Conservation (phyloP, 2,329 filamentous ascomycete species). For the Pseudocercospora fuligena region DNA sequence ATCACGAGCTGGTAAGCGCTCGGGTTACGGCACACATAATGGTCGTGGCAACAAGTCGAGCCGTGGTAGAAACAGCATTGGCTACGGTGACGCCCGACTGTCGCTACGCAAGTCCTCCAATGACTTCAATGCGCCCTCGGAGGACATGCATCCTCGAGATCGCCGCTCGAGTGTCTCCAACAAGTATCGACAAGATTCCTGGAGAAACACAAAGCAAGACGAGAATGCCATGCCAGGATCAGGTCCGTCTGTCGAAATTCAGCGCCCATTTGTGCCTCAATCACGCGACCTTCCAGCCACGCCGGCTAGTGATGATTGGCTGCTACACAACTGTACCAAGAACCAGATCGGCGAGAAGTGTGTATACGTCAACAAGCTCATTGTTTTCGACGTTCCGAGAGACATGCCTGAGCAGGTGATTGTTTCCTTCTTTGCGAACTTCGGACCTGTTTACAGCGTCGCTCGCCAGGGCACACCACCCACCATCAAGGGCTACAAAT, state of each 20-base stretch:
- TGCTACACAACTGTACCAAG: slow-evolving; percentile 18
- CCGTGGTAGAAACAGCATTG: slow-evolving; percentile 17
- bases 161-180: background rate
- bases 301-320: background rate
- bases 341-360: slow-evolving; percentile 25
- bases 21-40: background rate
- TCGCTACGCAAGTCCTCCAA: slow-evolving; percentile 14
- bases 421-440: slow-evolving; percentile 19
- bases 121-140: slow-evolving; percentile 4
- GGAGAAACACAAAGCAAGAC: slow-evolving; percentile 14
- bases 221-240: slow-evolving; percentile 15
- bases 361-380: slow-evolving; percentile 25
- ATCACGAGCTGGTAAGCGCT: slow-evolving; percentile 12
- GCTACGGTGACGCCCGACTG: slow-evolving; percentile 9
- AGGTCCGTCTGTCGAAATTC: background rate
- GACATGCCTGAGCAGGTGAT: slow-evolving; percentile 8
- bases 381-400: slow-evolving; percentile 23
- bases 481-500: background rate
- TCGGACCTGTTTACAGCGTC: slow-evolving; percentile 18
- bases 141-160: slow-evolving; percentile 7
- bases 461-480: background rate
- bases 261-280: background rate
- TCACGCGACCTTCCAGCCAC: background rate
- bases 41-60: slow-evolving; percentile 12
- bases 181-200: slow-evolving; percentile 10